Conservation (phyloP, 192 early-diverging fungal species). For the Coemansia sp. region DNA sequence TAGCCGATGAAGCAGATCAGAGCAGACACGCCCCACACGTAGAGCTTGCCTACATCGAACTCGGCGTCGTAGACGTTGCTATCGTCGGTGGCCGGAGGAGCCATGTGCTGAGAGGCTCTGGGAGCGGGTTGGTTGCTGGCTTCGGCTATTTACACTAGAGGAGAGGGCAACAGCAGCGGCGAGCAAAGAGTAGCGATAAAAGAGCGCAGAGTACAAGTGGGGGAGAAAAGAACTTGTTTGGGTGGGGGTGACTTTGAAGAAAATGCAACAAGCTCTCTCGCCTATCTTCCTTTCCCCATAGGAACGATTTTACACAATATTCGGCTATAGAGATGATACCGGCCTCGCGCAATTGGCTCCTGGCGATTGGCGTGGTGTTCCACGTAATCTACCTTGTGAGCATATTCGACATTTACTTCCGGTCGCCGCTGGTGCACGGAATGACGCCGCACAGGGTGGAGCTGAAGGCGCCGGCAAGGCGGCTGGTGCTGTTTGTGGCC, state of each 20-base stretch:
- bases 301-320: too few relatives aligned
- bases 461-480: slow-evolving; percentile 73
- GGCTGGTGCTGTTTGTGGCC: slow-evolving; percentile 86
- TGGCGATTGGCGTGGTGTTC: slow-evolving; percentile 86
- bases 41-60: slow-evolving; percentile 51
- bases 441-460: slow-evolving; percentile 83
- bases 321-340: too few relatives aligned
- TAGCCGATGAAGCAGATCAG: slow-evolving; percentile 65
- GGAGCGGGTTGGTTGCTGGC: background rate
- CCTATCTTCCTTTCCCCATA: too few relatives aligned
- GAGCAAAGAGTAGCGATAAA: background rate
- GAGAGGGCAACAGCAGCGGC: too few relatives aligned
- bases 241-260: too few relatives aligned
- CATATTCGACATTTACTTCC: slow-evolving; percentile 99
- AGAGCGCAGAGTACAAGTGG: background rate
- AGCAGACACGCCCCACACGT: slow-evolving; percentile 58
- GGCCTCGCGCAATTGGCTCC: slow-evolving; percentile 55
- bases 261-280: too few relatives aligned
- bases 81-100: slow-evolving; percentile 11
- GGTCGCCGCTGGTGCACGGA: slow-evolving; percentile 96
- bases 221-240: background rate
- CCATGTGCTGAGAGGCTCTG: background rate
- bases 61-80: slow-evolving; percentile 34
- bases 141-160: background rate
- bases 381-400: slow-evolving; percentile 86